Base-by-base conservation (phyloP, 306 rosid genomes). In the Quercus wislizeni region DNA sequence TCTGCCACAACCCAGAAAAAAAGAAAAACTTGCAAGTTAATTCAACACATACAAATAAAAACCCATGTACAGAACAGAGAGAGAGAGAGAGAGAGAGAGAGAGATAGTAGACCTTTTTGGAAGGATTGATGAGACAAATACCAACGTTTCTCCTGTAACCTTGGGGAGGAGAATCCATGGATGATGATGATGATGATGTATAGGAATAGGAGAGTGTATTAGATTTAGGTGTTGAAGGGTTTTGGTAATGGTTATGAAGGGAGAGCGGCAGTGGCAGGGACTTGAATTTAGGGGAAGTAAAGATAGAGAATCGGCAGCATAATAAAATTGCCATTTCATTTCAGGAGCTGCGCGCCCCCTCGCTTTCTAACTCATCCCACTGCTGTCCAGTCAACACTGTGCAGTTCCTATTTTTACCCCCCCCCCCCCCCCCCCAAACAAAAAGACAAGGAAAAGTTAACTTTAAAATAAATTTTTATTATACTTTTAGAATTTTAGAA, bases 161-260 rank as follows among this genome's bases (percentile, higher is more conserved):
- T 85, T 87, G 75, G 4, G 98, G 98, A 72, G 99, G 87, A 74
- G 86, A 79, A 79, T 95, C 98, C 99, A 95, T 95, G 18, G 97
- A 82, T 49, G 67, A 0, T 6, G 81, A 55, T 1, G 43, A 1
- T 7, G 43, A 38, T 1, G 43, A 0, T 73, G 55, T 30, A n/a
- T 31, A 76, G 57, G 65, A 27, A 68, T 23, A 30, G 58, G 41
- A 46, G 19, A 58, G 30, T 31, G 3, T 8, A 41, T 41, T 41
- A 8, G 12, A 41, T 41, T 41, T 8, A 8, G 73, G 0, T 76
- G 64, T 68, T 18, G 55, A 15, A 41, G 46, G 12, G 12, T 17
- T 21, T 20, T 73, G 73, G 46, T 7, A 57, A 17, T 25, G 19
- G 46, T 8, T 64, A 17, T 33, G 19, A 33, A 23, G 14, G 46